Evolutionary conservation across 78 protist genomes (phyloP).

Genomic region (Dictyostelium firmibasis): DNA sequence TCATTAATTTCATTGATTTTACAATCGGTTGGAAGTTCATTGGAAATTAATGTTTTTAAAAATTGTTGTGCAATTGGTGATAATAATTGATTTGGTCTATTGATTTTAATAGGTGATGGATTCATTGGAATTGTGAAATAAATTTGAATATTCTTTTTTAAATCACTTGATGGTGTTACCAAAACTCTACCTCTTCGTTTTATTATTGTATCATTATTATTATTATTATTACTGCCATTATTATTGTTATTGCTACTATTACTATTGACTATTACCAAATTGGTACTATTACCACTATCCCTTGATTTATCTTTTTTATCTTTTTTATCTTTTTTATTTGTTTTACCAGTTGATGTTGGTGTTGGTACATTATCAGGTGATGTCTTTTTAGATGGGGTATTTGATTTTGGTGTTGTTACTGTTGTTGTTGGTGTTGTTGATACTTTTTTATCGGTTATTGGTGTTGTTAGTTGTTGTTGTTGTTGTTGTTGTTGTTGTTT

Average conservation of each 20-base stretch:
- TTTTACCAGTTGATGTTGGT: neutral
- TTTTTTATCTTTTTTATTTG: neutral
- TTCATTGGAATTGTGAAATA: conserved; percentile 36
- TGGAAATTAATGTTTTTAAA: neutral
- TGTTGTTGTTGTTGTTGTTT: neutral
- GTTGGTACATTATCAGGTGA: neutral
- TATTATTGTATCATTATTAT: neutral
- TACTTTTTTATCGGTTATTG: neutral
- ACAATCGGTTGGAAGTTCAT: neutral
- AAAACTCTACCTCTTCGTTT: conserved; percentile 11
- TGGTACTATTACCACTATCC: neutral
- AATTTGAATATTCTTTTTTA: conserved; percentile 20
- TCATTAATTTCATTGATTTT: neutral
- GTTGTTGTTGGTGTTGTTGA: neutral
- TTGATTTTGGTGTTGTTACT: neutral
- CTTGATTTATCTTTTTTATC: neutral
- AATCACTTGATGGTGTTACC: conserved; percentile 5
- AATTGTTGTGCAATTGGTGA: neutral
- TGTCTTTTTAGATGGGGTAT: neutral
- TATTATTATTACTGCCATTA: neutral
- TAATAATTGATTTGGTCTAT: neutral
- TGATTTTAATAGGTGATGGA: neutral
- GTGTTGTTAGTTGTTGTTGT: neutral
- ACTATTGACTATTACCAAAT: neutral
- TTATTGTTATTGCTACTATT: neutral